phyloP scores from a whole-genome alignment of 164 flowering plant genomes.

The Magnolia changhungtana region DNA sequence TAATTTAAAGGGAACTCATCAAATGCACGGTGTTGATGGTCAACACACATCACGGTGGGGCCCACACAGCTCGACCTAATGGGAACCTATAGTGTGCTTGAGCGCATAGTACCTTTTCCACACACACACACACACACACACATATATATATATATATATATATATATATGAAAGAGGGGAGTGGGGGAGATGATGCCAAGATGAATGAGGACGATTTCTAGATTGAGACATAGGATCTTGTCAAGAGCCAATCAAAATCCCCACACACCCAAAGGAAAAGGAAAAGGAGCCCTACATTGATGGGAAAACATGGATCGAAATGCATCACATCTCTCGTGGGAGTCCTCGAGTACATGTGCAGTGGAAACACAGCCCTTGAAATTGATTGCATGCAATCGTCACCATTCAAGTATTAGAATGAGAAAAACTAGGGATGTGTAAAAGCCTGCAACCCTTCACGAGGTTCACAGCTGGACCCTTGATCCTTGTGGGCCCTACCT shows the following conservation, averaged over 20 bases:
- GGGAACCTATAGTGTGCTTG: too few relatives aligned
- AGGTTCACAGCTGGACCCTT: conserved; percentile 21
- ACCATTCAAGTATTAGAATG: neutral
- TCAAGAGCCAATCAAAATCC: neutral
- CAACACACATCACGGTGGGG: too few relatives aligned
- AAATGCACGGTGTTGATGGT: too few relatives aligned
- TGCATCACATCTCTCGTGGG: neutral
- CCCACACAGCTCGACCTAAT: too few relatives aligned
- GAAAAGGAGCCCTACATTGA: neutral
- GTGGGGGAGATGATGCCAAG: too few relatives aligned
- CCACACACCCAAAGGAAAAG: neutral
- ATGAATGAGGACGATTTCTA: neutral
- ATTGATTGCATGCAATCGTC: conserved; percentile 22
- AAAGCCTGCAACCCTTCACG: conserved; percentile 19
- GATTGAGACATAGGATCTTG: neutral
- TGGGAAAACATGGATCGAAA: neutral
- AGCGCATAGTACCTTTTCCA: too few relatives aligned
- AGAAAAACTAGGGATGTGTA: conserved; percentile 5
- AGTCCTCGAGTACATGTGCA: neutral
- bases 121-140: too few relatives aligned
- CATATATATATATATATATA: too few relatives aligned
- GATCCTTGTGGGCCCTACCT: neutral
- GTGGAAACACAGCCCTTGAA: conserved; percentile 6
- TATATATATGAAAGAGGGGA: too few relatives aligned
- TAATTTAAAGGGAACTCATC: too few relatives aligned